Evolutionary conservation across 2,329 filamentous ascomycete species (phyloP), one percentile per base, ranked within the genome.

Genomic region (Niveomyces coronatus): DNA sequence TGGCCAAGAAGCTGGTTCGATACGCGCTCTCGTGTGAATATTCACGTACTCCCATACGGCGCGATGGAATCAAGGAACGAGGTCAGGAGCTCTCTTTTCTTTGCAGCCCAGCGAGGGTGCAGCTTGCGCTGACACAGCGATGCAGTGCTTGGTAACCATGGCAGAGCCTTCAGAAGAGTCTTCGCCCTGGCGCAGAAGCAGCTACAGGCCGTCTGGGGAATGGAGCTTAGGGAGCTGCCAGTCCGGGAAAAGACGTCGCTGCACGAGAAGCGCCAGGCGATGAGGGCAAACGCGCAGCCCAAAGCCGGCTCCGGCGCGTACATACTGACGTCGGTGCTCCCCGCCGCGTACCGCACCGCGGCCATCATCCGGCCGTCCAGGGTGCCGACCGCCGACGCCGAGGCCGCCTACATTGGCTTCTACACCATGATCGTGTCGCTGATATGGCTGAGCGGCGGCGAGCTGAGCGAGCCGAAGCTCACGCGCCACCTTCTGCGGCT

Each of bases 171-270:
- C 57, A 87, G 78, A 54, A 57, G 63, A 10, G 76, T 95, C 4
- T 95, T 94, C 52, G 73, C 74, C 1, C 66, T 73, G 28, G 85
- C 89, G 29, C 89, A 98, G 56, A 60, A 65, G 23, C 74, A 83
- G 47, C 64, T 98, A 26, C 67, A 70, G 33, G 63, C 64, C 2
- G 71, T 79, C 1, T 96, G 94, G 60, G 91, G 91, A n/a, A 94
- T 96, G 87, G 74, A 88, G 56, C 74, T 98, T 69, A 70, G 76
- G 4, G 88, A 95, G 60, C 67, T 96, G 35, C 87, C 91, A 0
- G 67, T 73, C 2, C 75, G 74, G 51, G 89, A 95, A 52, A 93
- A 87, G 58, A 71, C 84, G 34, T 86, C 86, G 1, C 61, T 94
- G 23, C 78, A 77, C 42, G 84, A 94, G 46, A 75, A 74, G 54